Evolutionary conservation across 78 protist species (phyloP).

Genomic region (Protostelium mycophagum): DNA sequence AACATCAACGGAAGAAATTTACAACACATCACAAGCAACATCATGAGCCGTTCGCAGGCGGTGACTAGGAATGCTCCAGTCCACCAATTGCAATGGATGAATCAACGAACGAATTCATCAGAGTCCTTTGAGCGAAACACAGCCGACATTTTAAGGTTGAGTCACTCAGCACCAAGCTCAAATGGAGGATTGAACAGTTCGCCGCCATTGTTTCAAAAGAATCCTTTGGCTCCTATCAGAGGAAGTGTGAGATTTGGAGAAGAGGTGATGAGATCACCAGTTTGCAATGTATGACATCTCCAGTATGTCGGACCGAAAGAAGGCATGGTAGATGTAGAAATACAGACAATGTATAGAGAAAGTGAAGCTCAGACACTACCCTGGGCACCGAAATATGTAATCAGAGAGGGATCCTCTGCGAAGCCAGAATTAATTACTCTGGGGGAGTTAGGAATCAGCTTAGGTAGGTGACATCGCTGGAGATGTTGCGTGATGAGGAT

Average conservation of each 20-base stretch:
- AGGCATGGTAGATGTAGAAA: not conserved
- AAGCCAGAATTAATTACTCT: slow-evolving; percentile 79
- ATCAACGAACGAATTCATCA: not conserved
- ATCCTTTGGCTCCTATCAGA: not conserved
- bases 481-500: slow-evolving; percentile 49
- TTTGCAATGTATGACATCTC: not conserved
- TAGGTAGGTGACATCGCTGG: not conserved
- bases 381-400: slow-evolving; percentile 73
- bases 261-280: not conserved
- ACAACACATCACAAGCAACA: not conserved
- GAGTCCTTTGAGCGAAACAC: not conserved
- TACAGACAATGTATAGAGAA: slow-evolving; percentile 64
- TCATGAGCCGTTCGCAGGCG: not conserved
- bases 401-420: slow-evolving; percentile 9
- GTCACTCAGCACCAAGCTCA: not conserved
- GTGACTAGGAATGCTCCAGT: not conserved
- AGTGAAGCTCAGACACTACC: slow-evolving; percentile 84
- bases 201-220: not conserved
- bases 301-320: not conserved
- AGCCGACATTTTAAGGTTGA: not conserved
- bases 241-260: not conserved
- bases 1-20: not conserved
- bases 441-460: slow-evolving; percentile 6
- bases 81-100: not conserved
- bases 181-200: not conserved